Conservation (phyloP, 495 filamentous ascomycete species). For the Annulohypoxylon moriforme region DNA sequence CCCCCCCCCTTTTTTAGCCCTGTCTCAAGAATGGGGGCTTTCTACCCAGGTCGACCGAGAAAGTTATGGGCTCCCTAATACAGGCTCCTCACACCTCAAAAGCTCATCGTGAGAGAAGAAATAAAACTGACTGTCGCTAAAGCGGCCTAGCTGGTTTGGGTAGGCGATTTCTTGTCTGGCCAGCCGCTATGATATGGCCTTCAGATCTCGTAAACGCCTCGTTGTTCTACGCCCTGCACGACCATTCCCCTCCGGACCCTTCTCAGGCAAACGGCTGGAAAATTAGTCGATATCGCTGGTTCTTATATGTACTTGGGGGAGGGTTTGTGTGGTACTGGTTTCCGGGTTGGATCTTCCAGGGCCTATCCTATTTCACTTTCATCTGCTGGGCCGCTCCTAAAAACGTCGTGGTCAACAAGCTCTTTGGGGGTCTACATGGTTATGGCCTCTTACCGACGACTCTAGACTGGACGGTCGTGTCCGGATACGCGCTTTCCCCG, state of each 20-base stretch:
- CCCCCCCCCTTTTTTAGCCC: no score
- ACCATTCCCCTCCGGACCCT: slow-evolving; percentile 68
- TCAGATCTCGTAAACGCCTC: slow-evolving; percentile 71
- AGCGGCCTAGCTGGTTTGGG: slow-evolving; percentile 74
- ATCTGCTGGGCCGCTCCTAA: slow-evolving; percentile 71
- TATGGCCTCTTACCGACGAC: slow-evolving; percentile 69
- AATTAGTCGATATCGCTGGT: slow-evolving; percentile 73
- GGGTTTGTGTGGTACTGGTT: slow-evolving; percentile 69
- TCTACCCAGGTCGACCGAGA: no score
- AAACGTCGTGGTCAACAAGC: slow-evolving; percentile 73
- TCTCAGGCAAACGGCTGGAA: slow-evolving; percentile 70
- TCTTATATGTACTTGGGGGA: slow-evolving; percentile 67
- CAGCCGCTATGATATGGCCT: slow-evolving; percentile 77
- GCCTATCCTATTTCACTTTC: slow-evolving; percentile 69
- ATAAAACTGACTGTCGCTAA: not conserved
- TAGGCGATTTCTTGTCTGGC: slow-evolving; percentile 72
- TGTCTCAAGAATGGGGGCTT: no score
- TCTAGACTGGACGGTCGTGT: slow-evolving; percentile 74
- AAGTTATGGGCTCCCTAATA: no score
- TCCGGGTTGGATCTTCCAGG: slow-evolving; percentile 68
- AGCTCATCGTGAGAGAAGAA: not conserved
- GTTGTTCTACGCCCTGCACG: slow-evolving; percentile 76
- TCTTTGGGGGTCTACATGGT: slow-evolving; percentile 73
- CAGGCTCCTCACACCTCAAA: not conserved
- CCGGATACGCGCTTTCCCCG: slow-evolving; percentile 72